Base-by-base conservation (phyloP, 805 yeast species). In the Wickerhamomyces mucosus region DNA sequence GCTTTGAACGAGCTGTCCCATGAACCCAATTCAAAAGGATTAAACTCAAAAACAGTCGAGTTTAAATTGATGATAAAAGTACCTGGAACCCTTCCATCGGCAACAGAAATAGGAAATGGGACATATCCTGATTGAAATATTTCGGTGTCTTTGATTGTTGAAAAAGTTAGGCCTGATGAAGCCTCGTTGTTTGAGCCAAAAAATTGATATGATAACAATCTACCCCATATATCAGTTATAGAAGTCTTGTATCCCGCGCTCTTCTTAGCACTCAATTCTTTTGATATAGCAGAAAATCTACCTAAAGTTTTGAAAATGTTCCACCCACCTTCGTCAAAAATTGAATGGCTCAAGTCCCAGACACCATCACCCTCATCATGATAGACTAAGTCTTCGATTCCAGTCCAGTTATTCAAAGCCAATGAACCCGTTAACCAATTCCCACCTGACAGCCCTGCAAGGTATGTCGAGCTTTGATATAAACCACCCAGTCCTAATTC, bases 391-490 rank as follows among this genome's bases (percentile, higher is more conserved):
- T 62, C 72, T 42, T 74, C 77, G 18, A 82, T 72, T 11, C 78
- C 60, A 7, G 85, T 72, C 75, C 78, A 84, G 48, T 77, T 75
- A 53, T 84, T 82, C 50, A 69, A 62, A 0, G 69, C 73, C 23
- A 83, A 53, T 6, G 89, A 68, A 2, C 83, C 78, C 15, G 83
- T 62, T 33, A 83, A 59, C 94, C 94, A 83, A 21, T 79, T 67
- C 30, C 94, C 94, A 27, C 95, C 95, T 4, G 89, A 78, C 18
- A 83, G 63, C 10, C 88, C 94, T 3, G 83, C 56, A 9, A 84
- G 50, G 48, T 84, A 84, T 10, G 82, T 71, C 3, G 84, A 48
- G 8, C 80, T 57, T 48, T 78, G 84, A 23, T 83, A 55, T 15
- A 84, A 53, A 7, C 94, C 89, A 23, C 88, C 86, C 26, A 83